Evolutionary conservation across 768 basidiomycete species (phyloP).

Genomic region (Calocybe indica): DNA sequence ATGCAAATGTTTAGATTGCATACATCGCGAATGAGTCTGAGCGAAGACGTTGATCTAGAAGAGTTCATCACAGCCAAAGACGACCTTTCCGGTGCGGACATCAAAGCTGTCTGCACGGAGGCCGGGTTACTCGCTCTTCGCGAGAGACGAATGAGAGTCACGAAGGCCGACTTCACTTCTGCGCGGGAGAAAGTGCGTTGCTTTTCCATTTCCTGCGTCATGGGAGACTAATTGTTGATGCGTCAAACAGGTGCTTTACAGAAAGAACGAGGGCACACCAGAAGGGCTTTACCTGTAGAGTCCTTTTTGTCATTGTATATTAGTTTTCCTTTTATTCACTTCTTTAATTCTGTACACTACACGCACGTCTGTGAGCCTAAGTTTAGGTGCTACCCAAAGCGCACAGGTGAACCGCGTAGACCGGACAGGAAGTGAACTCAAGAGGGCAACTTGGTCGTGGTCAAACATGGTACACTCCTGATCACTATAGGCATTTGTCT

Average conservation of each 20-base stretch:
- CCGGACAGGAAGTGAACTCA: no score
- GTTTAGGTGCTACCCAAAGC: no score
- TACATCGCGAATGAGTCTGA: slow-evolving; percentile 91
- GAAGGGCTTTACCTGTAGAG: slow-evolving; percentile 79
- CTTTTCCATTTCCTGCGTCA: neutral
- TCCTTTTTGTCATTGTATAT: slow-evolving; percentile 8
- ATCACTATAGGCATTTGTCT: no score
- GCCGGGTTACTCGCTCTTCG: slow-evolving; percentile 94
- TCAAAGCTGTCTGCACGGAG: slow-evolving; percentile 98
- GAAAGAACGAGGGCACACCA: slow-evolving; percentile 96
- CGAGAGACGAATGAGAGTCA: slow-evolving; percentile 92
- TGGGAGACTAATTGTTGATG: neutral
- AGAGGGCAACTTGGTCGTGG: no score
- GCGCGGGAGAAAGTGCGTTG: slow-evolving; percentile 85
- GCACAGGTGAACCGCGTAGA: no score
- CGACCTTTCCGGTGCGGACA: slow-evolving; percentile 94
- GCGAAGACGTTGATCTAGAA: slow-evolving; percentile 86
- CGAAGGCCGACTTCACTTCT: slow-evolving; percentile 82
- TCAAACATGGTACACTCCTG: no score
- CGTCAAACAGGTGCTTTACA: slow-evolving; percentile 64
- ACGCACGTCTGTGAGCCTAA: no score
- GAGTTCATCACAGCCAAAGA: slow-evolving; percentile 96
- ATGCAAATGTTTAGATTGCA: slow-evolving; percentile 51
- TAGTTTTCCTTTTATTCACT: slow-evolving; percentile 15
- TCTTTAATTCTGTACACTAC: neutral